A percentile compares a stretch with the other conserved stretches of the same genome.
Conservation (phyloP, 768 basidiomycete species). For the Coprinellus micaceus region DNA sequence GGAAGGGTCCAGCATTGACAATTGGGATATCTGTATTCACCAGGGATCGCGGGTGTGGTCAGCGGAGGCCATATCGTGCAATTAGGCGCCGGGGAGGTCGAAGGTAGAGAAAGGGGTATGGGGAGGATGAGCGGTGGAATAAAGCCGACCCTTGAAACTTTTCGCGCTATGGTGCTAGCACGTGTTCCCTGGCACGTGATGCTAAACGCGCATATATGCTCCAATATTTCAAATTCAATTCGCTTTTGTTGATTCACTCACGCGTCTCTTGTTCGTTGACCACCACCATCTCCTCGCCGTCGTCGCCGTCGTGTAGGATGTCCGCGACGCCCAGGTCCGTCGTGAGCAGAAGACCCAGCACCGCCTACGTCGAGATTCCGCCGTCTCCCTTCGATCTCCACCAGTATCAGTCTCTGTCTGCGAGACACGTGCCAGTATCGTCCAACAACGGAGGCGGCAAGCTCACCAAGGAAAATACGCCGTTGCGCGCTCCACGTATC, state of each 20-base stretch:
- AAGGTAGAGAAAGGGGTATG: slow-evolving; percentile 11
- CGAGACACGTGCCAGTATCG: slow-evolving; percentile 23
- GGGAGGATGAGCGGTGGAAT: background rate
- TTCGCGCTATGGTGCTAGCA: background rate
- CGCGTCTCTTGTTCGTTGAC: slow-evolving; percentile 16
- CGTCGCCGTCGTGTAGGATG: slow-evolving; percentile 26
- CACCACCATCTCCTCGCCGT: slow-evolving; percentile 17
- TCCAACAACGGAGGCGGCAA: slow-evolving; percentile 19
- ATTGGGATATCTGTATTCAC: slow-evolving; percentile 34
- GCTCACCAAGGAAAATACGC: slow-evolving; percentile 46
- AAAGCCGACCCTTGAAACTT: background rate
- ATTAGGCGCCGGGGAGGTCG: background rate
- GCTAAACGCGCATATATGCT: slow-evolving; percentile 21
- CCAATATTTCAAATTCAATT: too few relatives aligned
- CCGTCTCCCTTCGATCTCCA: slow-evolving; percentile 38
- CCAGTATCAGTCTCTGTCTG: slow-evolving; percentile 19
- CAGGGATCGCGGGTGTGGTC: slow-evolving; percentile 95
- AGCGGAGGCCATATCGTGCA: slow-evolving; percentile 67
- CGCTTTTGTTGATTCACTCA: slow-evolving; percentile 22
- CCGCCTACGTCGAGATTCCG: slow-evolving; percentile 60
- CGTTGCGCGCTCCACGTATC: slow-evolving; percentile 25
- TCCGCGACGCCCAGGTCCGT: slow-evolving; percentile 16
- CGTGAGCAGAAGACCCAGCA: slow-evolving; percentile 10
- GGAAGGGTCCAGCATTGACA: background rate
- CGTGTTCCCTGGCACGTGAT: slow-evolving; percentile 28